Conservation (phyloP, 2,329 filamentous ascomycete species). For the Cordyceps cateniannulata region DNA sequence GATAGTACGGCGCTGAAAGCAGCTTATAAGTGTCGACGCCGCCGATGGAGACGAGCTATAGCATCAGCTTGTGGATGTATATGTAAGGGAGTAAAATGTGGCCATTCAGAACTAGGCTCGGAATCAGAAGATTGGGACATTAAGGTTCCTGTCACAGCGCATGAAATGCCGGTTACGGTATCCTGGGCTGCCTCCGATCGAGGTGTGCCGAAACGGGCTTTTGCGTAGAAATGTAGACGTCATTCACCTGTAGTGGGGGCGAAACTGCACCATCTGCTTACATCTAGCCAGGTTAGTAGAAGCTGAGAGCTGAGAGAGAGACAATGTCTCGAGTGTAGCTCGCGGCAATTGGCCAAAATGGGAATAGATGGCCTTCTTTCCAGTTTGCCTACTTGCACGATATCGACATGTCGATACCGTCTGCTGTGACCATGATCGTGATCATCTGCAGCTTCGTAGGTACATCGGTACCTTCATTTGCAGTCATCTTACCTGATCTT, state of each 20-base stretch:
- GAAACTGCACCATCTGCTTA: background rate
- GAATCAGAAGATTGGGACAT: background rate
- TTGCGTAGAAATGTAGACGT: constrained; percentile 6
- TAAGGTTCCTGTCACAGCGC: background rate
- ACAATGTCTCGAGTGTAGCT: background rate
- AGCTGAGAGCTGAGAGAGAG: background rate
- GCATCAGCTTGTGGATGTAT: background rate
- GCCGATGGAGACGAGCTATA: background rate
- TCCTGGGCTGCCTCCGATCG: background rate
- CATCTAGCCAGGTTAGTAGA: background rate
- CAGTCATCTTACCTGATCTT: background rate
- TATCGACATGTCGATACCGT: no score
- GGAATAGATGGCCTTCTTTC: no score
- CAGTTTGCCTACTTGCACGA: no score
- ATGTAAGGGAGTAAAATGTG: background rate
- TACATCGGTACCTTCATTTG: no score
- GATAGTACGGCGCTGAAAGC: background rate
- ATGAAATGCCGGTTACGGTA: constrained; percentile 1
- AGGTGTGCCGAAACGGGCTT: constrained; percentile 1
- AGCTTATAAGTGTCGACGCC: background rate
- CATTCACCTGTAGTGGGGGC: background rate
- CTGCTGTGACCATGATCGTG: no score
- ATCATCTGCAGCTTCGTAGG: no score
- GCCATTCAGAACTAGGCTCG: background rate
- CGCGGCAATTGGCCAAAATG: no score